A percentile compares a stretch with the other conserved stretches of the same genome.
Conservation (phyloP, 768 basidiomycete genomes). For the Tulasnella calospora region DNA sequence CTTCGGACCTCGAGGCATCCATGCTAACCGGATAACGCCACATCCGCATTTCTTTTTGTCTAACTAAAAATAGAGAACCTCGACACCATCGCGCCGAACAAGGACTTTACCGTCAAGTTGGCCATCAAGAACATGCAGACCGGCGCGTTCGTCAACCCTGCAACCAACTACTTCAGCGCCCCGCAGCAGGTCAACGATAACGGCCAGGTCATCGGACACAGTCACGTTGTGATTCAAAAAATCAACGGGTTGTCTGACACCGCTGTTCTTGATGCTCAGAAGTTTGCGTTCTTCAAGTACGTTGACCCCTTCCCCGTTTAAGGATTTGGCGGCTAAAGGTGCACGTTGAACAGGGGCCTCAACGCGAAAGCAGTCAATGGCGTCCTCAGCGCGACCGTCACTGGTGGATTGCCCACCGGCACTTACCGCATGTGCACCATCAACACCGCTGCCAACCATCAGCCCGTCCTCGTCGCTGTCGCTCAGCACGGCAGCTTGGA, state of each 20-base stretch:
- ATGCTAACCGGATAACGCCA: background rate
- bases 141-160: conserved; percentile 54
- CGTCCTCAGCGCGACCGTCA: conserved; percentile 47
- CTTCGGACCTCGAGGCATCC: background rate
- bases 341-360: conserved; percentile 37
- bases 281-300: conserved; percentile 54
- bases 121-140: conserved; percentile 42
- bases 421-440: conserved; percentile 57
- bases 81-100: conserved; percentile 44
- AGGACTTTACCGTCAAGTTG: conserved; percentile 50
- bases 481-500: conserved; percentile 19
- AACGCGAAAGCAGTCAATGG: conserved; percentile 42
- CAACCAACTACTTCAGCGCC: conserved; percentile 52
- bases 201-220: conserved; percentile 54
- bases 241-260: conserved; percentile 46
- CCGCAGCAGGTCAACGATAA: conserved; percentile 50
- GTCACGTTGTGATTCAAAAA: conserved; percentile 53
- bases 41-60: background rate
- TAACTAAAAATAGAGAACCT: conserved; percentile 35
- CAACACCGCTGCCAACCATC: conserved; percentile 54
- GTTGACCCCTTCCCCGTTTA: conserved; percentile 23
- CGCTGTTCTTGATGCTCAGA: conserved; percentile 46
- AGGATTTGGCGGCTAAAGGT: background rate
- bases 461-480: conserved; percentile 34
- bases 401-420: conserved; percentile 53